Percentiles rank a stretch among this genome's conserved stretches.
Evolutionary conservation across 2,329 filamentous ascomycete genomes (phyloP).

Genomic region (Colletotrichum aenigma): DNA sequence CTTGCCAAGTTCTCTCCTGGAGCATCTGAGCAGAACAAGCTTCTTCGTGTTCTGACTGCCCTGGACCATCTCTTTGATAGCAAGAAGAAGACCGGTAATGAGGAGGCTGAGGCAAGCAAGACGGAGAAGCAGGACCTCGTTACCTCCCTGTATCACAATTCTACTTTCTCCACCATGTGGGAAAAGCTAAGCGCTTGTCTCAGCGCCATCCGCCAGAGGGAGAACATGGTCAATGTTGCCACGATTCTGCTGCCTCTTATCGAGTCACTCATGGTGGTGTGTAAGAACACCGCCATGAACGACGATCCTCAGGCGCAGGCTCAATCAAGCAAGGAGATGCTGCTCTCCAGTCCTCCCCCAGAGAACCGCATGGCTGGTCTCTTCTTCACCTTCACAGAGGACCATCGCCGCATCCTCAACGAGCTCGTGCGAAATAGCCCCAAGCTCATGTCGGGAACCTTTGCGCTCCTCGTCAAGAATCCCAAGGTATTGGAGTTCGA

Average conservation of each 20-base stretch:
- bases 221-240: slow-evolving; percentile 96
- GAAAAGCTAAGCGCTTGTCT: slow-evolving; percentile 89
- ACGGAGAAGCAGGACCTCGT: slow-evolving; percentile 83
- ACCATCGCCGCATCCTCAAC: slow-evolving; percentile 96
- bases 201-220: slow-evolving; percentile 84
- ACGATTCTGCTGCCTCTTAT: slow-evolving; percentile 94
- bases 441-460: slow-evolving; percentile 97
- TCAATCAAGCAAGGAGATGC: slow-evolving; percentile 63
- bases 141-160: slow-evolving; percentile 86
- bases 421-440: slow-evolving; percentile 97
- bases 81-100: slow-evolving; percentile 64
- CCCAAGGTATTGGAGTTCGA: slow-evolving; percentile 99
- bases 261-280: slow-evolving; percentile 97
- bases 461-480: slow-evolving; percentile 95
- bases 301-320: slow-evolving; percentile 57
- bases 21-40: slow-evolving; percentile 94
- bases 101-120: slow-evolving; percentile 56
- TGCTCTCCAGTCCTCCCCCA: slow-evolving; percentile 73
- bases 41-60: slow-evolving; percentile 89
- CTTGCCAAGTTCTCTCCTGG: slow-evolving; percentile 95
- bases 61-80: slow-evolving; percentile 94
- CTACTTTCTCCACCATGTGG: slow-evolving; percentile 91
- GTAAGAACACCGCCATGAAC: slow-evolving; percentile 91
- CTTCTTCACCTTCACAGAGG: slow-evolving; percentile 97
- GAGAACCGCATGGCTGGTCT: slow-evolving; percentile 84